Evolutionary conservation across 805 yeast species (phyloP), one percentile per base, ranked within the genome.

Genomic region (Candida sanyiensis): DNA sequence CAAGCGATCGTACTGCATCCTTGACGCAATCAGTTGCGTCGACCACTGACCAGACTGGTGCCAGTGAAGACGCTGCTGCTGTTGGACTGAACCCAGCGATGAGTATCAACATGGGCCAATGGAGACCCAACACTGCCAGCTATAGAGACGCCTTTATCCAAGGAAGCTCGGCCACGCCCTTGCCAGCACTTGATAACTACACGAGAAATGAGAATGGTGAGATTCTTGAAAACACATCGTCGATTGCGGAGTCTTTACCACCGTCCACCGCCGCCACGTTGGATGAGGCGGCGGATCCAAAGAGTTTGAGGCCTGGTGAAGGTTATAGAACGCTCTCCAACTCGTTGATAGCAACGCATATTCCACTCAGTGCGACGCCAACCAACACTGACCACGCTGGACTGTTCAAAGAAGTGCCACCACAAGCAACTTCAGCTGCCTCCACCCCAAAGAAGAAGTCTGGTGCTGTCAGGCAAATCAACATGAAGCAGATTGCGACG

Each of bases 71-170:
- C 12, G 26, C 11, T 23, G 37, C 46, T 6, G 49, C 41, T 21
- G 34, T 18, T 11, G 11, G 25, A 9, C 21, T 55, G 29, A 53
- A 53, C 13, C 51, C 57, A 9, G 59, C 58, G 1, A 34, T 53
- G 42, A 59, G 63, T 3, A 56, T 73, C 30, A 70, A 64, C 40
- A 61, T 73, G 60, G 79, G 78, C 3, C 60, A 60, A 20, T 77
- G 84, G 83, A 70, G 67, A 51, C 83, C 83, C 2, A 72, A 77
- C 48, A 76, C 81, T 7, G 63, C 60, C 23, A 61, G 60, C 28
- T 72, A 55, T 51, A 59, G 78, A 37, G 76, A 71, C 42, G 68
- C 67, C 37, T 72, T 72, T 40, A 71, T 72, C 29, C 61, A 58
- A 45, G 71, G 64, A 6, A 39, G 45, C 6, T 25, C 46, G 11